These are phyloP conservation scores for Penicillium sp. DNA, from an alignment of 2,329 filamentous ascomycete species.

Conservation along the genomic window DNA sequence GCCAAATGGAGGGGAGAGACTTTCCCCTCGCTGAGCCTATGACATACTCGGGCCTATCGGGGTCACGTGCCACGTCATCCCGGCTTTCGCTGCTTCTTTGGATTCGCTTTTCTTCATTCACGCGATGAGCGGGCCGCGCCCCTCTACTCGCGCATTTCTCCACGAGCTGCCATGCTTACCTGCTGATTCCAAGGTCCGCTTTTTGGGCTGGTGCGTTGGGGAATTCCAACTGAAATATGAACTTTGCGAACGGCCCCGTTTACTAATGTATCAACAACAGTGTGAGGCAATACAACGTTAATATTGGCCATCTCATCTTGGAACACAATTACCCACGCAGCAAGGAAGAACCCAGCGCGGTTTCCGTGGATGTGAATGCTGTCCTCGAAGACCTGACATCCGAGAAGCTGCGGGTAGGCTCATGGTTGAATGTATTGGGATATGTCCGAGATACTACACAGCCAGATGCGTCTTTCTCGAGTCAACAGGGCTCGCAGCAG, in stretches of 20 bases:
- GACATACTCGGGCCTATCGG: conserved; percentile 36
- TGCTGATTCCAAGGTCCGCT: conserved; percentile 77
- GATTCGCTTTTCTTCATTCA: conserved; percentile 2
- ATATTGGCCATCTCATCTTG: conserved; percentile 63
- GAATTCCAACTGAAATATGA: not conserved
- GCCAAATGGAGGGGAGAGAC: conserved; percentile 22
- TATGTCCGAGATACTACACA: conserved; percentile 57
- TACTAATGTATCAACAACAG: conserved; percentile 36
- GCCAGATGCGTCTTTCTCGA: conserved; percentile 15
- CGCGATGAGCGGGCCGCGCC: conserved; percentile 55
- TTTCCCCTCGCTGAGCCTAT: conserved; percentile 36
- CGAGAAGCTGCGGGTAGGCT: conserved; percentile 67
- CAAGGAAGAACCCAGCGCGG: conserved; percentile 45
- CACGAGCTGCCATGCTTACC: conserved; percentile 55
- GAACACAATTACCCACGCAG: conserved; percentile 60
- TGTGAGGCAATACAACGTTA: conserved; percentile 57
- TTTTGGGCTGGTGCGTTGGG: conserved; percentile 77
- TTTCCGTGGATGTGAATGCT: conserved; percentile 68
- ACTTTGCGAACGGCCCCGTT: not conserved
- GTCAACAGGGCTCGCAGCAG: conserved; percentile 5
- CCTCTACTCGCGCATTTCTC: conserved; percentile 65
- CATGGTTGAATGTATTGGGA: conserved; percentile 87
- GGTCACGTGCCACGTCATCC: conserved; percentile 32
- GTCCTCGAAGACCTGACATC: conserved; percentile 64
- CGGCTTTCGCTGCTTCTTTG: not conserved